Evolutionary conservation across 2,329 filamentous ascomycete genomes (phyloP).

Genomic region (Fusarium annulatum): DNA sequence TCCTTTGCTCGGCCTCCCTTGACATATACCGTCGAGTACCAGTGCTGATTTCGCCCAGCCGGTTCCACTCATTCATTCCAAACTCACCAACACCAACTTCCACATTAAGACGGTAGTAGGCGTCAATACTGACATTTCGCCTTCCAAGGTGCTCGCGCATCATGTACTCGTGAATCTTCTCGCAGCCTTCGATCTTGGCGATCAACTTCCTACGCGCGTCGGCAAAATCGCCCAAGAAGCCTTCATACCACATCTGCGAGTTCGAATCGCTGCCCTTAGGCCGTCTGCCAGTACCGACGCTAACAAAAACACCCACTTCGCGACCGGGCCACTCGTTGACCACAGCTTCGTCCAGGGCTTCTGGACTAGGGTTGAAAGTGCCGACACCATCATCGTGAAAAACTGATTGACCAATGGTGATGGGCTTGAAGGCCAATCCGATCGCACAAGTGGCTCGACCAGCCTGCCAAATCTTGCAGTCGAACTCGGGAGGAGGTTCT

Average conservation of each 20-base stretch:
- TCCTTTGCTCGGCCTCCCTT: constrained; percentile 77
- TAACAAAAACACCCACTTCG: constrained; percentile 91
- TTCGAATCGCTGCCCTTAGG: constrained; percentile 73
- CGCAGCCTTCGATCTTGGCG: constrained; percentile 93
- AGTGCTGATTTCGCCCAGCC: constrained; percentile 94
- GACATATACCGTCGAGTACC: constrained; percentile 86
- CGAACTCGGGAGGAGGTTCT: constrained; percentile 89
- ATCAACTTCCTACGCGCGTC: constrained; percentile 89
- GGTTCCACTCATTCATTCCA: constrained; percentile 98
- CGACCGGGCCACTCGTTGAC: constrained; percentile 95
- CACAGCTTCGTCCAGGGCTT: constrained; percentile 88
- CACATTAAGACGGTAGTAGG: constrained; percentile 97
- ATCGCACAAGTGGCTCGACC: constrained; percentile 94
- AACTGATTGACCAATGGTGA: constrained; percentile 90
- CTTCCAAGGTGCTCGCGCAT: constrained; percentile 79
- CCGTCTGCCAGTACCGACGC: constrained; percentile 92
- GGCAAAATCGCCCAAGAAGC: constrained; percentile 90
- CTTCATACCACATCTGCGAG: constrained; percentile 89
- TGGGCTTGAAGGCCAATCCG: constrained; percentile 93
- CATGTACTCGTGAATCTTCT: constrained; percentile 90
- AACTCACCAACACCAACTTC: constrained; percentile 97
- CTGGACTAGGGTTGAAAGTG: constrained; percentile 89
- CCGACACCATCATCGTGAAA: constrained; percentile 95
- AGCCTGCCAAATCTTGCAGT: constrained; percentile 97
- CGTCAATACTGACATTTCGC: constrained; percentile 84